Conservation (phyloP, 2,329 filamentous ascomycete species). For the Colletotrichum cuscutae region DNA sequence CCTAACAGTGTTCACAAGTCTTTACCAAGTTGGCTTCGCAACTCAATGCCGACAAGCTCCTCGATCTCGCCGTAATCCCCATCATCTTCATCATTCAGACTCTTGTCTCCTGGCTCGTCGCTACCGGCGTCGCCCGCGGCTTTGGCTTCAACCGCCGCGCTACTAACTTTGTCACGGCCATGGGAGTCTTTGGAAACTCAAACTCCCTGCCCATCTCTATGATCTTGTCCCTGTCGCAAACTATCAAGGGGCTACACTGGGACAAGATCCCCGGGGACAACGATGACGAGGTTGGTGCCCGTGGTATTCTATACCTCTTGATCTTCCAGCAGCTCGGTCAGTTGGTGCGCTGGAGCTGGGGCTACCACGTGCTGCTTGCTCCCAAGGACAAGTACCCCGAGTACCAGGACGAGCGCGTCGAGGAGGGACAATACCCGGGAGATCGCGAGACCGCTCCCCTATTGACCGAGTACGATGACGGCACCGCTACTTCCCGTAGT, state of each 20-base stretch:
- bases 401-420: constrained; percentile 64
- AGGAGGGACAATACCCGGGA: constrained; percentile 70
- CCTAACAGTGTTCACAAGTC: constrained; percentile 63
- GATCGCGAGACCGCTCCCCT: constrained; percentile 58
- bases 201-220: constrained; percentile 98
- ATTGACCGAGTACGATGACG: constrained; percentile 56
- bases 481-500: constrained; percentile 45
- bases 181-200: constrained; percentile 98
- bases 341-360: constrained; percentile 97
- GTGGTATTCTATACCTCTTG: constrained; percentile 93
- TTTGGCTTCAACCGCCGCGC: constrained; percentile 88
- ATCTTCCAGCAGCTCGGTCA: constrained; percentile 99
- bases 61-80: constrained; percentile 94
- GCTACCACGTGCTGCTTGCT: constrained; percentile 93
- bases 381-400: constrained; percentile 79
- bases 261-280: constrained; percentile 90
- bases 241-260: constrained; percentile 93
- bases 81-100: constrained; percentile 92
- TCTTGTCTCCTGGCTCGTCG: constrained; percentile 83
- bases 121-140: constrained; percentile 74
- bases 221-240: constrained; percentile 92
- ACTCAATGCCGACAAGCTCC: constrained; percentile 88
- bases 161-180: constrained; percentile 94
- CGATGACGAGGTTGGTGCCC: constrained; percentile 91
- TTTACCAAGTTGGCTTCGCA: constrained; percentile 98